Percentiles rank a stretch among this genome's conserved stretches.
phyloP scores from a whole-genome alignment of 2,329 filamentous ascomycete species.

The Pyrenochaeta sp. region DNA sequence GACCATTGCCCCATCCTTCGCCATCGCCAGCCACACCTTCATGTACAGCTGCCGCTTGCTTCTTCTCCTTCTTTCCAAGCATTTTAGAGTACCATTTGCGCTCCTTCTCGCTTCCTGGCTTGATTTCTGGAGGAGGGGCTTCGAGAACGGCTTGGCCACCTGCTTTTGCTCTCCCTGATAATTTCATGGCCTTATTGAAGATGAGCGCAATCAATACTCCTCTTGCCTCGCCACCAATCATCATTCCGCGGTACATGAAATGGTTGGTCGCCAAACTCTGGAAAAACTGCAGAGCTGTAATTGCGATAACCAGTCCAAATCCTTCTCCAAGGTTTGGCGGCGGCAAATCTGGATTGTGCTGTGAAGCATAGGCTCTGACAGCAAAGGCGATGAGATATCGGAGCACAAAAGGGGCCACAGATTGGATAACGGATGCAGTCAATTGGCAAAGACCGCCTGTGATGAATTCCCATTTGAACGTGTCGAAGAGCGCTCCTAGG shows the following conservation, averaged over 20 bases:
- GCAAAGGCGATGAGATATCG: slow-evolving; percentile 89
- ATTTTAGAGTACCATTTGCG: slow-evolving; percentile 60
- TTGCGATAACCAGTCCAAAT: slow-evolving; percentile 82
- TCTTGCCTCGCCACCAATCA: slow-evolving; percentile 83
- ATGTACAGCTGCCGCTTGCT: slow-evolving; percentile 52
- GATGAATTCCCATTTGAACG: slow-evolving; percentile 84
- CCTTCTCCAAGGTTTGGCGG: slow-evolving; percentile 76
- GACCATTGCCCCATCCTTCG: slow-evolving; percentile 88
- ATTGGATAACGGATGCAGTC: slow-evolving; percentile 72
- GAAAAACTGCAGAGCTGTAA: slow-evolving; percentile 83
- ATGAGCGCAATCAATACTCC: slow-evolving; percentile 84
- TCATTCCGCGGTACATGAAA: slow-evolving; percentile 92
- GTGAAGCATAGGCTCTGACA: slow-evolving; percentile 76
- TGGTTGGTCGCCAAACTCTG: slow-evolving; percentile 86
- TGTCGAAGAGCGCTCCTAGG: slow-evolving; percentile 83
- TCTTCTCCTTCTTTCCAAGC: slow-evolving; percentile 48
- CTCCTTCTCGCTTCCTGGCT: slow-evolving; percentile 58
- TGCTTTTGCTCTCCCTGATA: slow-evolving; percentile 87
- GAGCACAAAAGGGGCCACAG: slow-evolving; percentile 83
- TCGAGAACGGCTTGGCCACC: slow-evolving; percentile 66
- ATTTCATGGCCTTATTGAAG: slow-evolving; percentile 89
- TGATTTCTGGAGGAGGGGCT: slow-evolving; percentile 52
- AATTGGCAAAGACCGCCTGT: slow-evolving; percentile 82
- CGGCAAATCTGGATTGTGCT: slow-evolving; percentile 58
- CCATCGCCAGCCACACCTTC: slow-evolving; percentile 71